These are phyloP conservation scores for Pseudevernia furfuracea DNA, from an alignment of 495 filamentous ascomycete species.

Conservation along the genomic window DNA sequence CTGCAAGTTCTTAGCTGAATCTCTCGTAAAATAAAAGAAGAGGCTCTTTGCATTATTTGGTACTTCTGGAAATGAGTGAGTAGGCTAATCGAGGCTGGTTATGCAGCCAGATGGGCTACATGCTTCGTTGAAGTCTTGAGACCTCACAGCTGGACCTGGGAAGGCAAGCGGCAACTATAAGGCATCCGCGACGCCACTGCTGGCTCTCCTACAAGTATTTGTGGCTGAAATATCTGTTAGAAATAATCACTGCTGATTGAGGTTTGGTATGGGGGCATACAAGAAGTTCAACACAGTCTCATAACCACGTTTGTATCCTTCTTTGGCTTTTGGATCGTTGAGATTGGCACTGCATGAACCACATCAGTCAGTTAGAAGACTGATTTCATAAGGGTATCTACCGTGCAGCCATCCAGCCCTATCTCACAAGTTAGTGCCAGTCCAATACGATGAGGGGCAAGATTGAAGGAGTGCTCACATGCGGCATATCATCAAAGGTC, in stretches of 20 bases:
- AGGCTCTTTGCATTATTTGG: too few species aligned
- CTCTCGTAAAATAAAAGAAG: too few species aligned
- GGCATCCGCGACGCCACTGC: background rate
- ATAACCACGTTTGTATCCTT: background rate
- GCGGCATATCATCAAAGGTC: slow-evolving; percentile 69
- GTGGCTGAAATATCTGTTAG: background rate
- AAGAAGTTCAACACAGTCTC: background rate
- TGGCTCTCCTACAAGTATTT: background rate
- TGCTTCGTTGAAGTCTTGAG: background rate
- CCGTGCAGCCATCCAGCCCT: slow-evolving; percentile 1
- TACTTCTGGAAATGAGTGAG: too few species aligned
- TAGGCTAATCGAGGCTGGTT: too few species aligned
- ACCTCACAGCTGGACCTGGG: background rate
- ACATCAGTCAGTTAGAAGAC: background rate
- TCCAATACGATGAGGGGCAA: too few species aligned
- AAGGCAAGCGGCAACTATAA: background rate
- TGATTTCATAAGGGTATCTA: background rate
- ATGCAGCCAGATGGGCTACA: background rate
- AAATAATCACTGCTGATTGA: background rate
- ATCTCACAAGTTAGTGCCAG: background rate
- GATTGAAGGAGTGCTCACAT: slow-evolving; percentile 27
- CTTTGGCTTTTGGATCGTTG: background rate
- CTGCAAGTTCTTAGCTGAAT: too few species aligned
- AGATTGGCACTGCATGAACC: background rate
- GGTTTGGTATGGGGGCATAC: background rate